Base-by-base conservation (phyloP, 2,329 filamentous ascomycete species). In the Teratosphaeriaceae sp. region DNA sequence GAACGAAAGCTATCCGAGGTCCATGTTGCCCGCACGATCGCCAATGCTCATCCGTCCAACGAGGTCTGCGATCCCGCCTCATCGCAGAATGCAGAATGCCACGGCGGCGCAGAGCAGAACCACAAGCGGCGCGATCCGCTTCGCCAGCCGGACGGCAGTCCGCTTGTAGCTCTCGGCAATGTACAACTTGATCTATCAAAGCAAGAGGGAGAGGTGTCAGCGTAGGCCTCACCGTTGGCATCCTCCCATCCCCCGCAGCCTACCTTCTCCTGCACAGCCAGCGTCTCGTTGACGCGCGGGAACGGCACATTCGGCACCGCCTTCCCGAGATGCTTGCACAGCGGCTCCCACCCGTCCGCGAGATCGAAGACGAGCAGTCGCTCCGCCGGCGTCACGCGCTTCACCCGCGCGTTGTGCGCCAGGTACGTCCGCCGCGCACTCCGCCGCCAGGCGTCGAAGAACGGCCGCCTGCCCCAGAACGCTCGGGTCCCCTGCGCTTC, bases 281-380 rank as follows among this genome's bases (percentile, higher is more conserved):
- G 7, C 8, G 33, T 38, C 18, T 43, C 41, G 29, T 43, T 43
- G 22, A 43, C 20, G 9, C 26, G 20, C 18, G 41, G 41, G 19
- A 43, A 43, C 35, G 33, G 22, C 26, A 38, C 41, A 19, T 43
- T 24, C n/a, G 41, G 41, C 5, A 43, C 16, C 1, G 44, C 26
- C 21, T 47, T 45, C 1, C 44, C 51, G 8, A 61, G 47, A 21
- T 58, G 61, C 2, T 48, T 30, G 44, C 57, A 59, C n/a, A 61
- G 35, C 12, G 52, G 52, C 22, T 43, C 45, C 59, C 59, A 62
- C 7, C 53, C 53, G 35, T 49, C 41, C 3, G 49, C 38, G 13
- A 52, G 19, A 24, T 47, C 34, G 24, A 54, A 48, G 21, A 53
- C 46, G 5, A 61, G 47, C 11, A 43, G n/a, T 24, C 22, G 20